phyloP scores from a whole-genome alignment of 345 rosid species.

The Linum tenue region DNA sequence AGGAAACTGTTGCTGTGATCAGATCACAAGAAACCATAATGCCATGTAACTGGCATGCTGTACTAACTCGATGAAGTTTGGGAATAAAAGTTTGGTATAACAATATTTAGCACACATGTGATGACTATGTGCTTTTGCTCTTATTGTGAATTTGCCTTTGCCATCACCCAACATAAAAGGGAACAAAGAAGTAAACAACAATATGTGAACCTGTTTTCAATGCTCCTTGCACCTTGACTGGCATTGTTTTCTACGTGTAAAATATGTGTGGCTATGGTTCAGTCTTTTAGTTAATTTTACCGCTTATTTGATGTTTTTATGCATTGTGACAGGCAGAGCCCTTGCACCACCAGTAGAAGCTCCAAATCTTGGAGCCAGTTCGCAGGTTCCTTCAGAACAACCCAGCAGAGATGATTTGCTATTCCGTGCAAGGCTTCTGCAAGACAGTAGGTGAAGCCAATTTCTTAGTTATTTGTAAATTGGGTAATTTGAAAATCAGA shows the following conservation, averaged over 20 bases:
- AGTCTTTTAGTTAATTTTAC: no score
- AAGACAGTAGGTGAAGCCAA: conserved; percentile 47
- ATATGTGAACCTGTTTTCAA: no score
- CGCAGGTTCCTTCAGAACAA: conserved; percentile 51
- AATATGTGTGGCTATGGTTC: no score
- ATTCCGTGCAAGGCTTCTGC: conserved; percentile 62
- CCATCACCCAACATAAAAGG: no score
- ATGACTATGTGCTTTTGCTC: no score
- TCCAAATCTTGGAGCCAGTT: conserved; percentile 23
- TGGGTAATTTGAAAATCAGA: not conserved
- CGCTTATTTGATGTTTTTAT: not conserved
- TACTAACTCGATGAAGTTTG: not conserved
- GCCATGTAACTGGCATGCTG: not conserved
- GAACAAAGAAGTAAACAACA: no score
- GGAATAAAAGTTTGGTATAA: not conserved
- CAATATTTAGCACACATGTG: not conserved
- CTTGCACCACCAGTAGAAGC: conserved; percentile 52
- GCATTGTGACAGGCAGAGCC: conserved; percentile 47
- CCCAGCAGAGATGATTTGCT: conserved; percentile 59
- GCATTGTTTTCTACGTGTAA: no score
- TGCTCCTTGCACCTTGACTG: no score
- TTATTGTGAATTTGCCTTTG: no score
- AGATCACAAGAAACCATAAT: not conserved
- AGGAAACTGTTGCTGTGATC: not conserved
- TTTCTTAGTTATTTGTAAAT: not conserved